Base-by-base conservation (phyloP, 1,139 yeast species). In the Sugiyamaella japonica region DNA sequence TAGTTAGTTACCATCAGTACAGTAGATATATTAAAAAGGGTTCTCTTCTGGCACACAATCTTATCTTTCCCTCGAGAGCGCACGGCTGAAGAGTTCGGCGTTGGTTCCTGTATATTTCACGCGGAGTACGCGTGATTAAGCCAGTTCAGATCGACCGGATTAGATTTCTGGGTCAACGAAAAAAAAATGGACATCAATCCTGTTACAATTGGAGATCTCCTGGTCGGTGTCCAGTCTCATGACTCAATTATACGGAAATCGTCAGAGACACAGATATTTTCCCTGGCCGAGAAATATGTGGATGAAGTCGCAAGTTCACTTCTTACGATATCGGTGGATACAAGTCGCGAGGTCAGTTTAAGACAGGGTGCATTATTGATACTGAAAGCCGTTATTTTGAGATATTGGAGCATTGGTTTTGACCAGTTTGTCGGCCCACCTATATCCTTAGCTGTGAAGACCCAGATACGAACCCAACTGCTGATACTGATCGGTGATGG, bases 401-500 rank as follows among this genome's bases (percentile, higher is more conserved):
- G 78, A 61, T 83, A 79, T 63, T 91, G 99, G 99, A 84, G 93
- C 25, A 80, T 91, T 25, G 96, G 88, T 0, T 90, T 90, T 68
- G 85, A 82, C 49, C 84, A 89, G 12, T 91, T 83, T 66, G 69
- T 76, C 13, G 96, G 95, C 0, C 85, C 84, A 0, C 84, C 89
- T 0, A 70, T 89, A 8, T 68, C 73, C 13, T 82, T 77, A 56
- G 80, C 78, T 0, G 73, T 77, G 38, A 87, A 88, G 63, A 70
- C 66, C 8, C 61, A 62, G 9, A 73, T 83, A 9, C 77, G 96
- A 55, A 61, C 72, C 1, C 69, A 73, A 1, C 73, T 90, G 52
- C 61, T 91, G 50, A 62, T 69, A 8, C 68, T 88, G 40, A 77
- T 86, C n/a, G 72, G 81, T 0, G 67, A 77, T 7, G 66, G 75